Conservation (phyloP, 805 yeast species). For the Hanseniaspora clermontiae region DNA sequence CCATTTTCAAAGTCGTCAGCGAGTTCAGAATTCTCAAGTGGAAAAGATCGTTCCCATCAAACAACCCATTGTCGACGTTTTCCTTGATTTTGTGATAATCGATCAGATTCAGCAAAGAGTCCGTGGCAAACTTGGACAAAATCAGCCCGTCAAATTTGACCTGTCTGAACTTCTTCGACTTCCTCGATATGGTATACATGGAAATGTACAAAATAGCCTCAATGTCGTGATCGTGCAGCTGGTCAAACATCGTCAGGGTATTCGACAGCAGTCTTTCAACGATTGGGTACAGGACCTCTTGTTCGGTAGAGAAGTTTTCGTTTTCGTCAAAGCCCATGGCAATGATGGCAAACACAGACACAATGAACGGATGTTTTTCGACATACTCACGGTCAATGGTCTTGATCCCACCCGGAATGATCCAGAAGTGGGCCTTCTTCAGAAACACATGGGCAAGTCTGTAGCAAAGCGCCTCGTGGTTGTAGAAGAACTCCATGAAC, state of each 20-base stretch:
- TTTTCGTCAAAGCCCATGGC: conserved; percentile 48
- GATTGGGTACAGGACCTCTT: conserved; percentile 35
- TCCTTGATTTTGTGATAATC: conserved; percentile 34
- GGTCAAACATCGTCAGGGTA: conserved; percentile 37
- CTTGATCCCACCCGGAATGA: conserved; percentile 48
- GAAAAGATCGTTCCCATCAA: conserved; percentile 34
- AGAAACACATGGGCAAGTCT: conserved; percentile 37
- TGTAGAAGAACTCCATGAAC: conserved; percentile 36
- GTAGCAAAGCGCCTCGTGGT: conserved; percentile 34
- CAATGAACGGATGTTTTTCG: conserved; percentile 39
- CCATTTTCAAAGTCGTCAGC: conserved; percentile 40
- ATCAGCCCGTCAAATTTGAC: conserved; percentile 42
- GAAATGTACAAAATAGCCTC: conserved; percentile 48
- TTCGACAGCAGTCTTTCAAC: conserved; percentile 39
- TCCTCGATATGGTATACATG: conserved; percentile 42
- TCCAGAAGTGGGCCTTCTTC: conserved; percentile 46
- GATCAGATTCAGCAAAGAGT: conserved; percentile 36
- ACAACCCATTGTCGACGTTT: conserved; percentile 26
- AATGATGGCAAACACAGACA: conserved; percentile 41
- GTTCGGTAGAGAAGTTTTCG: conserved; percentile 37
- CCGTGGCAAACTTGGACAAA: conserved; percentile 40
- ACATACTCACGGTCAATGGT: conserved; percentile 37
- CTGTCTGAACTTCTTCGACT: conserved; percentile 35
- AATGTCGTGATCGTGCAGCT: conserved; percentile 46
- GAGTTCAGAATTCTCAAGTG: conserved; percentile 44